phyloP scores from a whole-genome alignment of 805 yeast genomes.

The Candida silvicultrix region DNA sequence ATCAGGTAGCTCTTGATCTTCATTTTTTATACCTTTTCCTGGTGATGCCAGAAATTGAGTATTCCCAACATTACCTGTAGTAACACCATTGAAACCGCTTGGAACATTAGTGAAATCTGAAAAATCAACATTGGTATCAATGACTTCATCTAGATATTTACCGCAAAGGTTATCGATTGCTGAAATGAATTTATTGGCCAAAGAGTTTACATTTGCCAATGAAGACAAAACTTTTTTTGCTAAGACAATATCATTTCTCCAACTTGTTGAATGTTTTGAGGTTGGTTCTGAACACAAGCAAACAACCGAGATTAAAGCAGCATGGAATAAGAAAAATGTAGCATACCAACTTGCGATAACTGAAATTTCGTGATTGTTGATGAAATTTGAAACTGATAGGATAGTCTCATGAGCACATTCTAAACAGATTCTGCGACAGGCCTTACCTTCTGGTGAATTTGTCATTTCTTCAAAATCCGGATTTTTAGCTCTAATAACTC shows the following conservation, averaged over 20 bases:
- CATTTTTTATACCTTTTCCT: neutral
- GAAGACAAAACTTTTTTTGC: constrained; percentile 33
- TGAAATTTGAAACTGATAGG: constrained; percentile 37
- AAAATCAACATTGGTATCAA: constrained; percentile 5
- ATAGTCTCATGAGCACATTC: constrained; percentile 49
- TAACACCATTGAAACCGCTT: neutral
- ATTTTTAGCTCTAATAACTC: constrained; percentile 33
- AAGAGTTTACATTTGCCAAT: constrained; percentile 34
- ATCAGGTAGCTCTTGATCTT: constrained; percentile 9
- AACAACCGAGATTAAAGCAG: constrained; percentile 51
- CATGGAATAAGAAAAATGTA: constrained; percentile 57
- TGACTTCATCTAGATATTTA: constrained; percentile 17
- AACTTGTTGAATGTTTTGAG: constrained; percentile 35
- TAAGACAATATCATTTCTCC: constrained; percentile 37
- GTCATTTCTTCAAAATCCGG: constrained; percentile 26
- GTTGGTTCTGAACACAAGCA: constrained; percentile 45
- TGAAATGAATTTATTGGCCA: constrained; percentile 39
- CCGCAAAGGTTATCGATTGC: constrained; percentile 38
- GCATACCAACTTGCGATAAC: constrained; percentile 57
- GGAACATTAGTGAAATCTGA: neutral
- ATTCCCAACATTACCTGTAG: neutral
- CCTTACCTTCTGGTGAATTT: constrained; percentile 36
- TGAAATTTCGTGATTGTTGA: constrained; percentile 29
- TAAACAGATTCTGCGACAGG: constrained; percentile 44
- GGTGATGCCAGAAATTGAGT: neutral